Evolutionary conservation across 192 early-diverging fungal genomes (phyloP).

Genomic region (Lunasporangiospora selenospora): DNA sequence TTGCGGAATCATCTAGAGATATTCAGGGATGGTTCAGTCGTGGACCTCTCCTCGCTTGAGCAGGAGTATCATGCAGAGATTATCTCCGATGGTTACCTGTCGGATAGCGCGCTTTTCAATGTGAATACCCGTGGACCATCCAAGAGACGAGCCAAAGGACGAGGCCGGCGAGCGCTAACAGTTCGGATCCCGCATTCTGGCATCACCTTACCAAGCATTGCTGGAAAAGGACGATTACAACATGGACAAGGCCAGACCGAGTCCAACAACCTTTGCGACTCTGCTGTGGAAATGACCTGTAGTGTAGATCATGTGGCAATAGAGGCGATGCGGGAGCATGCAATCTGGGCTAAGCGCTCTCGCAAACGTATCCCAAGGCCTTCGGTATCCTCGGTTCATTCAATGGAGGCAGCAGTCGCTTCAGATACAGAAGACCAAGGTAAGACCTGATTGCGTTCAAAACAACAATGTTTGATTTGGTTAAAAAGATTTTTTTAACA

Average conservation of each 20-base stretch:
- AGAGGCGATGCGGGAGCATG: constrained; percentile 19
- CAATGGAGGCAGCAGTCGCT: constrained; percentile 28
- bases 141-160: background rate
- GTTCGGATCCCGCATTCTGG: too few relatives aligned
- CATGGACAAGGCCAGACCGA: background rate
- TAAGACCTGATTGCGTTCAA: too few relatives aligned
- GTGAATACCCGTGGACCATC: background rate
- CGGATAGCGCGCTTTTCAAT: constrained; percentile 3
- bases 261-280: constrained; percentile 21
- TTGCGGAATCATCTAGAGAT: too few relatives aligned
- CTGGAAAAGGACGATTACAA: too few relatives aligned
- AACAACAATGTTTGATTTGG: too few relatives aligned
- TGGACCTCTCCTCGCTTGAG: too few relatives aligned
- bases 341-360: background rate
- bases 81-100: constrained; percentile 11
- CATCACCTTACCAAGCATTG: too few relatives aligned
- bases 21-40: too few relatives aligned
- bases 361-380: constrained; percentile 11
- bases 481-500: too few relatives aligned
- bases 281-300: constrained; percentile 15
- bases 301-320: constrained; percentile 12
- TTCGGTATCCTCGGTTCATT: constrained; percentile 21
- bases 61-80: too few relatives aligned
- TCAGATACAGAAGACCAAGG: too few relatives aligned
- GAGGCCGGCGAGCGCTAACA: too few relatives aligned